A percentile compares a stretch with the other conserved stretches of the same genome.
These are phyloP conservation scores for Aphanomyces astaci DNA, from an alignment of 352 stramenopile species.

Conservation along the genomic window DNA sequence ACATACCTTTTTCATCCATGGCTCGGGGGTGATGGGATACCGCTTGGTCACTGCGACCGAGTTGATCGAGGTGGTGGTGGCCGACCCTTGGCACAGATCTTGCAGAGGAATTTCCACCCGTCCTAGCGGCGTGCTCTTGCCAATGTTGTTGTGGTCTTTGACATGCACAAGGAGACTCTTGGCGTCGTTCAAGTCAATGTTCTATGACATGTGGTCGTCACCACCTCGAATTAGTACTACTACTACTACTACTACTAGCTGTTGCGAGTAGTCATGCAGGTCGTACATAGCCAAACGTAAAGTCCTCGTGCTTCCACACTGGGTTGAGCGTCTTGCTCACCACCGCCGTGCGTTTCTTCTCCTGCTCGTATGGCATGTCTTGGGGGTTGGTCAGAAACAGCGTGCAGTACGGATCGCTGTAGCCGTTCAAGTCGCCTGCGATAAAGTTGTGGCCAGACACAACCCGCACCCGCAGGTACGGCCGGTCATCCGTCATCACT, in stretches of 20 bases:
- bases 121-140: slow-evolving; percentile 49
- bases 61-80: slow-evolving; percentile 44
- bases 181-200: slow-evolving; percentile 38
- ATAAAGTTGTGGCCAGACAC: slow-evolving; percentile 51
- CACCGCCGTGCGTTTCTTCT: slow-evolving; percentile 65
- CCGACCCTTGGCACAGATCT: slow-evolving; percentile 50
- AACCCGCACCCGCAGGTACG: slow-evolving; percentile 45
- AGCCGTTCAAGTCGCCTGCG: slow-evolving; percentile 48
- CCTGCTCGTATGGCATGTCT: slow-evolving; percentile 29
- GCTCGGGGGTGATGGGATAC: slow-evolving; percentile 50
- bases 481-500: slow-evolving; percentile 28
- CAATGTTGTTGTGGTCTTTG: slow-evolving; percentile 67
- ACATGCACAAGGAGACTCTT: slow-evolving; percentile 53
- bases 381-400: slow-evolving; percentile 44
- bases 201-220: slow-evolving; percentile 27
- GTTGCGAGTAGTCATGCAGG: not conserved
- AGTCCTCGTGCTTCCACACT: slow-evolving; percentile 55
- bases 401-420: slow-evolving; percentile 71
- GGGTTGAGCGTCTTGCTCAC: slow-evolving; percentile 64
- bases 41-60: slow-evolving; percentile 42
- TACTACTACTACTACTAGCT: no score
- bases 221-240: no score
- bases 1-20: slow-evolving; percentile 68
- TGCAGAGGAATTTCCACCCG: slow-evolving; percentile 55
- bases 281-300: slow-evolving; percentile 51